Percentiles rank a stretch among this genome's conserved stretches.
phyloP scores from a whole-genome alignment of 2,329 filamentous ascomycete species.

The Paecilomyces sp. region DNA sequence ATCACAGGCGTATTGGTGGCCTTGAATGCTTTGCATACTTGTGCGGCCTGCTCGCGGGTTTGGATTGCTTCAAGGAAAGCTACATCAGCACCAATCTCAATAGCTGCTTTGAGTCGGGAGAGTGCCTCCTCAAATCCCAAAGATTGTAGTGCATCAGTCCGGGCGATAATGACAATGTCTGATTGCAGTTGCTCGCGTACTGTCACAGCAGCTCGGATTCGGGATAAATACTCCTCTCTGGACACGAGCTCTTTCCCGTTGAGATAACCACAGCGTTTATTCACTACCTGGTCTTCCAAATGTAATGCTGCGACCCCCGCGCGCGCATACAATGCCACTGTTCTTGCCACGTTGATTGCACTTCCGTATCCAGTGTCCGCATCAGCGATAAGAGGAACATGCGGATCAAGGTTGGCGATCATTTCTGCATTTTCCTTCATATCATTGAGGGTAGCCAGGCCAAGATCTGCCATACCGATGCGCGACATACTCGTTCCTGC shows the following conservation, averaged over 20 bases:
- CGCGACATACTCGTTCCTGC: conserved; percentile 55
- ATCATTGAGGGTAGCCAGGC: conserved; percentile 54
- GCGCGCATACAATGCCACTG: conserved; percentile 37
- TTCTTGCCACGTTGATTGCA: conserved; percentile 18
- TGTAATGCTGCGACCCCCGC: conserved; percentile 47
- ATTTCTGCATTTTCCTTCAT: conserved; percentile 58
- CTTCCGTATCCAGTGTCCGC: conserved; percentile 49
- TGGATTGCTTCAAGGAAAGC: conserved; percentile 26
- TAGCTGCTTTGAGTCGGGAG: conserved; percentile 19
- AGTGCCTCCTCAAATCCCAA: conserved; percentile 23
- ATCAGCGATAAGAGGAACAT: conserved; percentile 53
- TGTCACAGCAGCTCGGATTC: conserved; percentile 19
- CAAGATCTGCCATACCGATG: conserved; percentile 58
- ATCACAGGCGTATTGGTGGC: conserved; percentile 19
- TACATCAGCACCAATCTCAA: conserved; percentile 21
- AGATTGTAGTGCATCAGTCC: conserved; percentile 21
- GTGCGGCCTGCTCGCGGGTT: conserved; percentile 17
- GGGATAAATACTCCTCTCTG: conserved; percentile 13
- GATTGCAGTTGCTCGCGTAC: conserved; percentile 20
- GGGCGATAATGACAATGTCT: conserved; percentile 28
- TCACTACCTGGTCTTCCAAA: conserved; percentile 44
- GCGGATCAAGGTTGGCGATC: conserved; percentile 53
- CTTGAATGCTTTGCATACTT: conserved; percentile 17
- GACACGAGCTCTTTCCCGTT: conserved; percentile 23
- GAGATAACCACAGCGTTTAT: conserved; percentile 36